Evolutionary conservation across 1,284 basidiomycete species (phyloP).

Genomic region (Tylopilus sp.): DNA sequence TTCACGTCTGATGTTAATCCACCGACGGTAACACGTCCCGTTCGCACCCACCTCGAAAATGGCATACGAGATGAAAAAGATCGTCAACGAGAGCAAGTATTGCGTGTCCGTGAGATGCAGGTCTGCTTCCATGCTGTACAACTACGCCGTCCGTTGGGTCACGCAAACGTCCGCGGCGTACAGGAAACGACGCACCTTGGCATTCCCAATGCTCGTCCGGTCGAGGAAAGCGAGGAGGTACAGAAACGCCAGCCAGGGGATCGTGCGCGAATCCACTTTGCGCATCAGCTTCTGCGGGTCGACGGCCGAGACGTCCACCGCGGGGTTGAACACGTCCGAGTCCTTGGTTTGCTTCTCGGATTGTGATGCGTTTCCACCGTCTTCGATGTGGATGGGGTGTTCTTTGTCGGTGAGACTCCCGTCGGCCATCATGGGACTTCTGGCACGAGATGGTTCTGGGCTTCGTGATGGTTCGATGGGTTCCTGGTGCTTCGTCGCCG

Average conservation of each 20-base stretch:
- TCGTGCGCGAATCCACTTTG: slow-evolving; percentile 72
- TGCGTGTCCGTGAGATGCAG: slow-evolving; percentile 70
- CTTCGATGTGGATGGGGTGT: not conserved
- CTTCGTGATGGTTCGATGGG: too few relatives aligned
- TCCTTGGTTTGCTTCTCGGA: not conserved
- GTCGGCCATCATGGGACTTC: not conserved
- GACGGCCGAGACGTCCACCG: not conserved
- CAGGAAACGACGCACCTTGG: slow-evolving; percentile 57
- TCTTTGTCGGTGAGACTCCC: not conserved
- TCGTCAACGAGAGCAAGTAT: slow-evolving; percentile 72
- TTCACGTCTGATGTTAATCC: not conserved
- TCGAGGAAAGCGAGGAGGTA: slow-evolving; percentile 84
- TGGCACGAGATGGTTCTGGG: too few relatives aligned
- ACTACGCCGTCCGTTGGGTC: slow-evolving; percentile 46
- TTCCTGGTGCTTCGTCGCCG: not conserved
- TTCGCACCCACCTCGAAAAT: slow-evolving; percentile 61
- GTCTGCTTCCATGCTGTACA: slow-evolving; percentile 66
- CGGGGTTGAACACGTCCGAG: not conserved
- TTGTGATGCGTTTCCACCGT: not conserved
- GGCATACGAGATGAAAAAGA: slow-evolving; percentile 74
- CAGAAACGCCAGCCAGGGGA: slow-evolving; percentile 78
- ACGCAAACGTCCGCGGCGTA: too few relatives aligned
- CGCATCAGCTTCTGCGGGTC: slow-evolving; percentile 73
- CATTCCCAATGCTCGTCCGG: slow-evolving; percentile 86
- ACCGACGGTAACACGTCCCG: not conserved